Conservation (phyloP, 169 alveolate genomes). For the Plasmodium malariae region DNA sequence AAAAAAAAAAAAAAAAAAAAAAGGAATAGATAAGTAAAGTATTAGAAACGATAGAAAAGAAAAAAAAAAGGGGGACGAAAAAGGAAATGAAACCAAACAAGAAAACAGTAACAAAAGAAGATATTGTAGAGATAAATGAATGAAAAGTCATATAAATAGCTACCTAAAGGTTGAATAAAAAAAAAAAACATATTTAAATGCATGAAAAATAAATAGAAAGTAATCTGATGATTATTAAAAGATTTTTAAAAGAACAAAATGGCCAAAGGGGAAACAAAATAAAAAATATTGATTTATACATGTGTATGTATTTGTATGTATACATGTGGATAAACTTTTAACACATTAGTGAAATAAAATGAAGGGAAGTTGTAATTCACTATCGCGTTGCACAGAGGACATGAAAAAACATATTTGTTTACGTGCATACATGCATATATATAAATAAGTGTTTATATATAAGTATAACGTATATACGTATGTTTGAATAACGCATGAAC, state of each 20-base stretch:
- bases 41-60: not conserved
- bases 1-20: not conserved
- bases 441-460: not conserved
- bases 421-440: too few species aligned
- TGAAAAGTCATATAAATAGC: conserved; percentile 21
- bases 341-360: not conserved
- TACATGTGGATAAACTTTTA: not conserved
- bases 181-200: conserved; percentile 7
- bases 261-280: conserved; percentile 29
- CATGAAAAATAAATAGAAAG: conserved; percentile 1
- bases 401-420: too few species aligned
- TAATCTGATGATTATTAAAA: conserved; percentile 34
- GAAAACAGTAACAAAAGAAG: too few species aligned
- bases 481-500: too few species aligned
- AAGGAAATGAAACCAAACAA: too few species aligned
- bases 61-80: not conserved
- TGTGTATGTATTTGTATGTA: conserved; percentile 5
- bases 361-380: too few species aligned
- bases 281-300: not conserved
- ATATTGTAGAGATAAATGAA: too few species aligned
- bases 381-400: too few species aligned
- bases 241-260: conserved; percentile 75
- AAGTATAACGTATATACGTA: too few species aligned
- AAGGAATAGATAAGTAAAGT: not conserved
- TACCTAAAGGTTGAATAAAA: not conserved